These are phyloP conservation scores for Penicillium sp. DNA, from an alignment of 2,329 filamentous ascomycete species.

Conservation along the genomic window DNA sequence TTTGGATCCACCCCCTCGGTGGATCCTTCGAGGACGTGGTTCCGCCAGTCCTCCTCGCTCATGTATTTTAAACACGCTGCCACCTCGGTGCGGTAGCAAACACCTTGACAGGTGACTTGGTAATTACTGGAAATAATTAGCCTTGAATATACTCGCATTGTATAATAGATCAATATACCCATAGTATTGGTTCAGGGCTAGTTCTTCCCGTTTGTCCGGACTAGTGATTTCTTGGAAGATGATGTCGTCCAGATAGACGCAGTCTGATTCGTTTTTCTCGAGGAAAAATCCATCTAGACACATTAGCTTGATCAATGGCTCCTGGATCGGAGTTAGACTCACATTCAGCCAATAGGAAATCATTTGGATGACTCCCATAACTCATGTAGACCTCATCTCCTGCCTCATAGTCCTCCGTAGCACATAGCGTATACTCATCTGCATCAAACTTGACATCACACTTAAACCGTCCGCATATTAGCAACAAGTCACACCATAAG, in stretches of 20 bases:
- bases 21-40: constrained; percentile 40
- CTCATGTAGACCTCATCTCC: constrained; percentile 47
- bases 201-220: constrained; percentile 30
- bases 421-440: constrained; percentile 34
- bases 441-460: constrained; percentile 41
- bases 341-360: constrained; percentile 46
- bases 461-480: constrained; percentile 16
- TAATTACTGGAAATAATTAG: constrained; percentile 38
- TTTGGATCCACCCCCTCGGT: constrained; percentile 28
- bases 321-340: constrained; percentile 10
- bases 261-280: constrained; percentile 40
- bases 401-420: constrained; percentile 34
- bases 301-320: not conserved
- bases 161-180: constrained; percentile 30
- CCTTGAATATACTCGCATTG: not conserved
- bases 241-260: constrained; percentile 43
- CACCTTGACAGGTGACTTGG: constrained; percentile 36
- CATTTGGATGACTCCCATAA: constrained; percentile 45
- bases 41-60: constrained; percentile 38
- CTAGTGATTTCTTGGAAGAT: constrained; percentile 33
- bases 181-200: constrained; percentile 39
- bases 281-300: constrained; percentile 44
- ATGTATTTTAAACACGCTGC: constrained; percentile 43
- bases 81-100: constrained; percentile 45
- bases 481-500: not conserved